Percentiles rank a stretch among this genome's conserved stretches.
These are phyloP conservation scores for Lasiodiplodia sp. DNA, from an alignment of 2,329 filamentous ascomycete genomes.

Conservation along the genomic window DNA sequence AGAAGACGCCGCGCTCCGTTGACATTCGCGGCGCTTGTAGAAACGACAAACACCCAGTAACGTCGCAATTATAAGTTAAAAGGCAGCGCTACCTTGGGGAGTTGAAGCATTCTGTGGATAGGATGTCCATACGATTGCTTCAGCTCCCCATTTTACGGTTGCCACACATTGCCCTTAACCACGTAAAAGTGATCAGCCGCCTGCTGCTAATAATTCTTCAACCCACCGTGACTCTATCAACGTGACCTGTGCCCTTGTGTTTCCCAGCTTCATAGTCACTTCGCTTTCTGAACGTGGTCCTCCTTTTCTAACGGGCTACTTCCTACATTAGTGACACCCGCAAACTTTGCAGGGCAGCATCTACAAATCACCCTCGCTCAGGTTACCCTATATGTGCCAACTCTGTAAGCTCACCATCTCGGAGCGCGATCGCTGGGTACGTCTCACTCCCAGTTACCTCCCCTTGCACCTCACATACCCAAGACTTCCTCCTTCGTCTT, in stretches of 20 bases:
- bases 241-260: neutral
- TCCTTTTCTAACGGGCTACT: neutral
- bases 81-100: neutral
- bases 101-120: neutral
- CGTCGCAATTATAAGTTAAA: neutral
- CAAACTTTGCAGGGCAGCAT: neutral
- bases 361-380: neutral
- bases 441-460: too few species aligned
- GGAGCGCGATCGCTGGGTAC: constrained; percentile 28
- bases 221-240: neutral
- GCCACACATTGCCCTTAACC: too few species aligned
- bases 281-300: neutral
- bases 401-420: constrained; percentile 24
- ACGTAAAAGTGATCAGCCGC: neutral
- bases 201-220: neutral
- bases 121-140: neutral
- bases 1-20: neutral
- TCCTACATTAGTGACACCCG: neutral
- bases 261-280: neutral
- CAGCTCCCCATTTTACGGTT: neutral
- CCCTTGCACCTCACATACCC: neutral
- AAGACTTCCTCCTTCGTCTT: too few species aligned
- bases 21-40: neutral
- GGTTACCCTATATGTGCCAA: constrained; percentile 19
- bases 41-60: neutral